Base-by-base conservation (phyloP, 192 early-diverging fungal genomes). In the Piromyces sp. region DNA sequence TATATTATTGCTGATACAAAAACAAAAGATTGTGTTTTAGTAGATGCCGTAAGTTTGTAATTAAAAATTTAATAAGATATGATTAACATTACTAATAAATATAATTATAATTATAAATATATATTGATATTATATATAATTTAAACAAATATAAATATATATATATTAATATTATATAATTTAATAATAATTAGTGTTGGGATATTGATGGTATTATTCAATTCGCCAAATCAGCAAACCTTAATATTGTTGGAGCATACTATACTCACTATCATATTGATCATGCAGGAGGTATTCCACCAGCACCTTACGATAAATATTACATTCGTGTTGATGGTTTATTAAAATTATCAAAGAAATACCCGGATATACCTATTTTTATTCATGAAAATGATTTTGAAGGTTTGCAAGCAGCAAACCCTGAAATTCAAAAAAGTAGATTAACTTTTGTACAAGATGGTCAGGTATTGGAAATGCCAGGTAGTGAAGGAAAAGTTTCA, bases 121-220 rank as follows among this genome's bases (percentile, higher is more conserved):
- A 14, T 14, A 38, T 14, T 38, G 14, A 13, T 38, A 15, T 7
- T 36, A 36, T 36, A 36, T 36, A 36, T 36, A 7, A 36, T 7
- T 36, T 36, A 36, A 36, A 36, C 4, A 36, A 36, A 36, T 7
- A 38, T 14, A 38, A 38, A 38, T 38, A 13, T 38, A 38, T 38
- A 38, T 38, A 68, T 68, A 9, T 26, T 68, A 11, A n/a, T 79
- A 82, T 30, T 30, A 16, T 30, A 0, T 19, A 12, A 12, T 36
- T 7, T 12, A 36, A 36, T 12, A 38, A 42, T 30, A 16, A 79
- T 38, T 83, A 92, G 88, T 97, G 95, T 87, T 97, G 96, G 96
- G 96, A 97, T 84, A 87, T 96, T 33, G 94, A 96, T 84, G 95
- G 93, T 6, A 92, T 97, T 40, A 30, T 93, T 42, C 88, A 87